Base-by-base conservation (phyloP, 176 grass and related monocot genomes). In the Triticum dicoccoides region DNA sequence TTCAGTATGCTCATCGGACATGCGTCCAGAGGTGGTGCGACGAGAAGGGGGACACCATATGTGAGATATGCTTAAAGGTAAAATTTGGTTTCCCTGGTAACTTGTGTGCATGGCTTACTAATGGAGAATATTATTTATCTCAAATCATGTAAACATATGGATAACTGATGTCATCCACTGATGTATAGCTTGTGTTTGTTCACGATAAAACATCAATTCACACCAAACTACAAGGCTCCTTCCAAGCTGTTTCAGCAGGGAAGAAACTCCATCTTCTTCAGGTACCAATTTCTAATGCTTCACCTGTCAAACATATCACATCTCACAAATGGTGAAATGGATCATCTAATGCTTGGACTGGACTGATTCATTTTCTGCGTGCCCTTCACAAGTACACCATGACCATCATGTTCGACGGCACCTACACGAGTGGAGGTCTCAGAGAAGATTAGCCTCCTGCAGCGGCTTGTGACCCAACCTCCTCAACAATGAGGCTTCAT, bases 21-120 rank as follows among this genome's bases (percentile, higher is more conserved):
- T 98, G 95, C 80, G 71, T 98, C 17, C 95, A 93, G 64, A 84
- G 87, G 72, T 98, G 95, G 95, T 98, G 95, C 71, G 89, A 98
- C 17, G 95, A 95, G 79, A 98, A 95, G 78, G 92, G 95, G 33
- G 91, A 94, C 73, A 95, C 89, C 61, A 84, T 80, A 14, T 98
- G 95, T 27, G 95, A 98, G 89, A 98, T 98, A 77, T 98, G 95
- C 92, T 83, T 95, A 10, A 44, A 98, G 95, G 92, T 98, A 20
- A 54, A 63, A 76, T 25, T 25, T 20, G 15, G 65, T 84, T 49
- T 64, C 62, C 44, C 12, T 4, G 25, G 17, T 20, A 56, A 56
- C 52, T 56, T 17, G 52, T 56, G 0, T 17, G 7, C 52, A 56
- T 20, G 15, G 0, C 52, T 20, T 6, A 58, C 29, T 30, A 30